A percentile compares a stretch with the other conserved stretches of the same genome.
Conservation (phyloP, 2,329 filamentous ascomycete species). For the Aspergillus sp. region DNA sequence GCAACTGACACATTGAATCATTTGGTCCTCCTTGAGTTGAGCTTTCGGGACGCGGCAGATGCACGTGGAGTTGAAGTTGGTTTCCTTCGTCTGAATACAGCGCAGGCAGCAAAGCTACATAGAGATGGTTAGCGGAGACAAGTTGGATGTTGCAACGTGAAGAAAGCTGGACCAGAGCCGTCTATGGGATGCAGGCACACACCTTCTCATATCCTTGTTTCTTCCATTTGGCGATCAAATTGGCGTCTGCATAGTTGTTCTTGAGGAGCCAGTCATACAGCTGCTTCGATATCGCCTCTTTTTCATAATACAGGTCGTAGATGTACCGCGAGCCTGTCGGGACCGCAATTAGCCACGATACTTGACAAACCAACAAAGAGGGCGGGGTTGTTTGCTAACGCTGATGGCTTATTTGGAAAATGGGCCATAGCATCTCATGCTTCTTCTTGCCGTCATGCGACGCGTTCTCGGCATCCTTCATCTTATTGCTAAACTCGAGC, state of each 20-base stretch:
- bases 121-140: background rate
- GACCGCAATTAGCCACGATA: background rate
- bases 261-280: conserved; percentile 97
- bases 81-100: conserved; percentile 99
- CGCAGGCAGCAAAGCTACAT: conserved; percentile 82
- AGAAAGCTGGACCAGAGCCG: conserved; percentile 10
- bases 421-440: conserved; percentile 92
- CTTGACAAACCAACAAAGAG: background rate
- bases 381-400: conserved; percentile 52
- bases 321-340: conserved; percentile 72
- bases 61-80: conserved; percentile 96
- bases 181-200: conserved; percentile 6
- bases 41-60: conserved; percentile 92
- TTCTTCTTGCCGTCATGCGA: conserved; percentile 76
- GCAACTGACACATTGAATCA: conserved; percentile 91
- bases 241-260: conserved; percentile 92
- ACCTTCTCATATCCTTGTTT: conserved; percentile 99
- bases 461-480: conserved; percentile 83
- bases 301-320: conserved; percentile 97
- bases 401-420: conserved; percentile 96
- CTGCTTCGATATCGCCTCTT: conserved; percentile 88
- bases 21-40: conserved; percentile 84
- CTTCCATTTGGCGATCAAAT: conserved; percentile 99
- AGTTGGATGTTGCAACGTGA: background rate
- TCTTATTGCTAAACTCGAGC: conserved; percentile 66